These are phyloP conservation scores for Theobroma grandiflorum DNA, from an alignment of 441 rosid genomes.

Conservation along the genomic window DNA sequence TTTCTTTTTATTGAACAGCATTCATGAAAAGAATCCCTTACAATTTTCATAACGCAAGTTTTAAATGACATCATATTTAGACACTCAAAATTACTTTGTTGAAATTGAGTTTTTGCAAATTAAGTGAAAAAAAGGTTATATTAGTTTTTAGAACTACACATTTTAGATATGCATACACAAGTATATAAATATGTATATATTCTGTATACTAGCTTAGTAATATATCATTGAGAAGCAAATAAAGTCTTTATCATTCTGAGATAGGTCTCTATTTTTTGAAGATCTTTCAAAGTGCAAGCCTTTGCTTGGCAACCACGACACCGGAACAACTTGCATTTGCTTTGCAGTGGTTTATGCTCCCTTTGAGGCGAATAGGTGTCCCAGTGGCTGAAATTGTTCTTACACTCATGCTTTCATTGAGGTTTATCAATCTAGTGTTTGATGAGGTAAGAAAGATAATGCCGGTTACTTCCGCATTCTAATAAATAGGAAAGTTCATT, in stretches of 20 bases:
- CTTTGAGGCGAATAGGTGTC: constrained; percentile 71
- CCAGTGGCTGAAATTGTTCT: constrained; percentile 91
- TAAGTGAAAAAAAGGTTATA: not conserved
- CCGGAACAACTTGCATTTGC: constrained; percentile 93
- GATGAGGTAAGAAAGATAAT: constrained; percentile 70
- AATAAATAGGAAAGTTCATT: not conserved
- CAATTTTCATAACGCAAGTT: not conserved
- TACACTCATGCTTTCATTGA: constrained; percentile 87
- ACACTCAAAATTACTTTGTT: not conserved
- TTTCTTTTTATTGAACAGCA: not conserved
- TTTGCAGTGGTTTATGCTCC: constrained; percentile 86
- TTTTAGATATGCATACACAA: not conserved
- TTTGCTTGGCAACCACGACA: constrained; percentile 91
- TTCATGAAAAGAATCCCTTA: not conserved
- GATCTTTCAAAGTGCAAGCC: constrained; percentile 95
- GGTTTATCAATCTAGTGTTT: constrained; percentile 88
- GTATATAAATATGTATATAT: not conserved
- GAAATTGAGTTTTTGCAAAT: not conserved
- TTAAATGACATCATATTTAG: not conserved
- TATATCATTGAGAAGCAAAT: constrained; percentile 10
- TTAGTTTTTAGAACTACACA: constrained; percentile 14
- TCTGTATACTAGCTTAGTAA: not conserved
- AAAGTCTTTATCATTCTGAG: constrained; percentile 36
- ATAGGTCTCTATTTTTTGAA: constrained; percentile 39
- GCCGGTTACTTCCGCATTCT: not conserved